Percentiles rank a stretch among this genome's conserved stretches.
Evolutionary conservation across 768 basidiomycete species (phyloP).

Genomic region (Phylloporus scabripes): DNA sequence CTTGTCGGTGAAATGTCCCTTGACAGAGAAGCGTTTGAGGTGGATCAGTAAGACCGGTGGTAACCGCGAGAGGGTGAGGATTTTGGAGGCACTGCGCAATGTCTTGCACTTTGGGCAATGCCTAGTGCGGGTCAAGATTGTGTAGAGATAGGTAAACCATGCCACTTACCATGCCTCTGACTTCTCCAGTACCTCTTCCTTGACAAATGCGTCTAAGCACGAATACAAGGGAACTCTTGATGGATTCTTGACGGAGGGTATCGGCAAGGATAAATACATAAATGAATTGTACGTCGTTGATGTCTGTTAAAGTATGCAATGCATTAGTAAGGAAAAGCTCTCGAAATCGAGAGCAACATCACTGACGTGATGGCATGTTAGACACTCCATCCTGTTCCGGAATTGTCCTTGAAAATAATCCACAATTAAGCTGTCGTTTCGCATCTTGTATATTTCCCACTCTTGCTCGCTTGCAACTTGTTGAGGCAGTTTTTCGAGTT

Average conservation of each 20-base stretch:
- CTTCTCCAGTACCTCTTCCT: slow-evolving; percentile 84
- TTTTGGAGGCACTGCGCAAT: slow-evolving; percentile 81
- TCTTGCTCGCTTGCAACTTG: slow-evolving; percentile 90
- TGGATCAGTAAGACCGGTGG: slow-evolving; percentile 92
- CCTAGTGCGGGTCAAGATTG: slow-evolving; percentile 41
- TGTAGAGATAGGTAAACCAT: not conserved
- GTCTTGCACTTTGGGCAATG: slow-evolving; percentile 93
- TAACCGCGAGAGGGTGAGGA: slow-evolving; percentile 82
- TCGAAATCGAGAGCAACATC: not conserved
- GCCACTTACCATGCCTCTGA: slow-evolving; percentile 83
- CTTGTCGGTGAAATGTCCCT: slow-evolving; percentile 92
- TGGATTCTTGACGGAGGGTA: slow-evolving; percentile 59
- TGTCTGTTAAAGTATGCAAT: slow-evolving; percentile 47
- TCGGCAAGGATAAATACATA: slow-evolving; percentile 89
- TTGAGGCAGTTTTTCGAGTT: slow-evolving; percentile 78
- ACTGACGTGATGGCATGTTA: slow-evolving; percentile 82
- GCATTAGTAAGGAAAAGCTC: slow-evolving; percentile 10
- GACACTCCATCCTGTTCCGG: slow-evolving; percentile 79
- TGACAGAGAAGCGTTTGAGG: slow-evolving; percentile 86
- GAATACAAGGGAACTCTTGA: slow-evolving; percentile 63
- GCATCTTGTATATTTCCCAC: slow-evolving; percentile 84
- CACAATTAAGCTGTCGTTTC: slow-evolving; percentile 91
- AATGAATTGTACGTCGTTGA: slow-evolving; percentile 97
- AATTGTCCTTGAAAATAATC: slow-evolving; percentile 99
- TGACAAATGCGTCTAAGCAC: slow-evolving; percentile 88